phyloP scores from a whole-genome alignment of 23 red algal species.

The Gracilaria caudata region DNA sequence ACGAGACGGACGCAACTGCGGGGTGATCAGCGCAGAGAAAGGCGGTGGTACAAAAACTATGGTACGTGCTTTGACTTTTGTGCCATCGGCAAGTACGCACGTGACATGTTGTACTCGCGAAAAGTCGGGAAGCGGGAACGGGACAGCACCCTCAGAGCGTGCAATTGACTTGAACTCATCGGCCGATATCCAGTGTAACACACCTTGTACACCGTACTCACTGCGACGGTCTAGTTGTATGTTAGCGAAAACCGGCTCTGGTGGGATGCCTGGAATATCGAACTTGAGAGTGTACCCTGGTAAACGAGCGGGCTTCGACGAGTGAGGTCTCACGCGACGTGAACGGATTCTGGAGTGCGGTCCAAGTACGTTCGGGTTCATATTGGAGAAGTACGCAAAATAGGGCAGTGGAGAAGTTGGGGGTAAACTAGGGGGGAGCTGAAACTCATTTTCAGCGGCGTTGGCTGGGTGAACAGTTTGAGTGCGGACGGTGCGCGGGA shows the following conservation, averaged over 20 bases:
- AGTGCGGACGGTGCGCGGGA: not conserved
- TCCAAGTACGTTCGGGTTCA: constrained; percentile 81
- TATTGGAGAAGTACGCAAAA: constrained; percentile 97
- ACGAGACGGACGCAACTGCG: constrained; percentile 28
- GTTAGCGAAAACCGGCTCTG: constrained; percentile 83
- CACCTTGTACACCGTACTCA: constrained; percentile 55
- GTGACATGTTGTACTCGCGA: not conserved
- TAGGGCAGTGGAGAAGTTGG: constrained; percentile 56
- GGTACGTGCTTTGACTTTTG: constrained; percentile 23
- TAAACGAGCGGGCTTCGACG: constrained; percentile 54
- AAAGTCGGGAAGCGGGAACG: constrained; percentile 6
- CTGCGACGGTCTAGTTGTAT: constrained; percentile 4
- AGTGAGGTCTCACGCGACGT: constrained; percentile 48
- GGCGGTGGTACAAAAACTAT: constrained; percentile 29
- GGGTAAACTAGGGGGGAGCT: not conserved
- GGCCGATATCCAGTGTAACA: constrained; percentile 64
- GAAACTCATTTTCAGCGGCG: not conserved
- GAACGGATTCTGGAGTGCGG: constrained; percentile 25
- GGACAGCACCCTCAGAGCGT: constrained; percentile 26
- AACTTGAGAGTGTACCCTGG: constrained; percentile 53
- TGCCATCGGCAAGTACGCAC: constrained; percentile 17
- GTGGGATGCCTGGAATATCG: constrained; percentile 66
- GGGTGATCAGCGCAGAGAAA: not conserved
- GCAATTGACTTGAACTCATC: constrained; percentile 46
- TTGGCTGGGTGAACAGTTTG: not conserved